Evolutionary conservation across 2,329 filamentous ascomycete species (phyloP), one percentile per base, ranked within the genome.

Genomic region (Polychaeton citri): DNA sequence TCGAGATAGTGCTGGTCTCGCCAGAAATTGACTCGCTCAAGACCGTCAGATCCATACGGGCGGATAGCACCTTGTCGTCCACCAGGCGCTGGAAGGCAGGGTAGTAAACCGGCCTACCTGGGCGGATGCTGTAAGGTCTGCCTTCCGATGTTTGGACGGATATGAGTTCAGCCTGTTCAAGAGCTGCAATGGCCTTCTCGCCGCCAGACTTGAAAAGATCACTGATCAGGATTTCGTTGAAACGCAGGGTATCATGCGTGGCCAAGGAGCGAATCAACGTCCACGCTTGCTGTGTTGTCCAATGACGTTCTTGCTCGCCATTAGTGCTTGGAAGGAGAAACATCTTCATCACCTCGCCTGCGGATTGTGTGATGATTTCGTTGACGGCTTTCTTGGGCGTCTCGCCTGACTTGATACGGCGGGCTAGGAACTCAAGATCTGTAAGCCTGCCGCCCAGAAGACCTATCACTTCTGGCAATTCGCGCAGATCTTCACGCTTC

Each of bases 341-440:
- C 69, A 95, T 86, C 53, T 94, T 93, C 42, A 94, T 64, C 33
- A 96, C 87, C 53, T 96, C 90, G 0, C 82, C 83, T 1, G 86
- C 82, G 13, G 81, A 81, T 53, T 94, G 85, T 37, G 84, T 78
- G 36, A 94, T 81, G 43, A 98, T 96, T 44, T 94, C 86, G 16
- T 76, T 68, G 2, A 95, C 79, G 2, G 90, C 90, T 46, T 80
- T 71, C 43, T 70, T 72, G 1, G 90, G 90, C 2, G 72, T 80
- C 56, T 95, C 86, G 12, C 90, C 88, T 1, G 81, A 76, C 60
- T 85, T 84, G 48, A 98, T 81, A 13, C 90, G 74, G 21, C 88
- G 76, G n/a, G 87, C 81, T 30, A 98, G 74, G 52, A 90, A 92
- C 54, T 96, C 88, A 15, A 98, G 76, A 52, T 98, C 90, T 0